Evolutionary conservation across 2,329 filamentous ascomycete genomes (phyloP).

Genomic region (Beauveria sp.): DNA sequence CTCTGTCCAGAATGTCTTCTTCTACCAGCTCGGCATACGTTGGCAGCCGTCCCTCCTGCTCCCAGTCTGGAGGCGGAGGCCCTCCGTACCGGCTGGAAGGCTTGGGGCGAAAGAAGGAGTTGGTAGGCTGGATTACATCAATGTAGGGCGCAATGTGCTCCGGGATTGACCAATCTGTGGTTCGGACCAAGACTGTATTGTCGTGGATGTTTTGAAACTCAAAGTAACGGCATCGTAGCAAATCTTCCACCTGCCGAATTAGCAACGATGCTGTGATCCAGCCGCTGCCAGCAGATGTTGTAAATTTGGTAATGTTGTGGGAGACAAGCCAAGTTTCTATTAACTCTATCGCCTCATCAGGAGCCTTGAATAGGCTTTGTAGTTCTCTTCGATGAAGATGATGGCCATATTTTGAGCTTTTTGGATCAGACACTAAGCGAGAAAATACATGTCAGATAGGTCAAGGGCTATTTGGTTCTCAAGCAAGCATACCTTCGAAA

Average conservation of each 20-base stretch:
- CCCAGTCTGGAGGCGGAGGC: slow-evolving; percentile 8
- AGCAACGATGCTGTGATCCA: slow-evolving; percentile 5
- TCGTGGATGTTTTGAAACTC: slow-evolving; percentile 6
- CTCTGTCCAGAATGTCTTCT: slow-evolving; percentile 2
- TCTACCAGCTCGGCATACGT: slow-evolving; percentile 5
- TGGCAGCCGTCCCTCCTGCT: not conserved
- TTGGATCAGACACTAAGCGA: not conserved
- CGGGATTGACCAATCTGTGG: slow-evolving; percentile 3
- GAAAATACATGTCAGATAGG: not conserved
- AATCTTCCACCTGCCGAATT: not conserved
- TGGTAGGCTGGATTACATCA: slow-evolving; percentile 5
- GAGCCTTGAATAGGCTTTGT: not conserved
- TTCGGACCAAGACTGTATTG: not conserved
- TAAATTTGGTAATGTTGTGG: not conserved
- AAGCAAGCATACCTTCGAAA: not conserved
- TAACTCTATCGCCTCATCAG: not conserved
- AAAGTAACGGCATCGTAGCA: slow-evolving; percentile 7
- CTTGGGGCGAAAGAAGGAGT: slow-evolving; percentile 4
- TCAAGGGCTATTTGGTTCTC: not conserved
- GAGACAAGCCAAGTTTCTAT: not conserved
- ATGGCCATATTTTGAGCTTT: not conserved
- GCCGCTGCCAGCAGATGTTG: not conserved
- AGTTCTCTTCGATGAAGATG: not conserved
- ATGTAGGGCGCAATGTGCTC: not conserved
- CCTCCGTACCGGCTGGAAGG: slow-evolving; percentile 6